Evolutionary conservation across 805 yeast genomes (phyloP).

Genomic region (Spathaspora boniae): DNA sequence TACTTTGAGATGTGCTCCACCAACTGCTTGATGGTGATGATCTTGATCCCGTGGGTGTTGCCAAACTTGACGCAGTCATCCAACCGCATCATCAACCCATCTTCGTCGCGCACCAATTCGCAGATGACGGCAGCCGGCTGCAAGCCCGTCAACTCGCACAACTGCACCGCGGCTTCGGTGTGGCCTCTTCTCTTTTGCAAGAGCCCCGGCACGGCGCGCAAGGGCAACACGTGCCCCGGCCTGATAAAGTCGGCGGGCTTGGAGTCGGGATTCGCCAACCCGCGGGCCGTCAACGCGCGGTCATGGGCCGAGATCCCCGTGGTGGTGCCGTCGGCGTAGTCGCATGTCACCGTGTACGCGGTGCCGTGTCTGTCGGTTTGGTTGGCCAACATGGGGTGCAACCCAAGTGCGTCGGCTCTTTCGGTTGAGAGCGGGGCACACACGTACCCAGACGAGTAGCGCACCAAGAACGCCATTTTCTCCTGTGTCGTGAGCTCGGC

Average conservation of each 20-base stretch:
- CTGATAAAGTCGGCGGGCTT: conserved; percentile 67
- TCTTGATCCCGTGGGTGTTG: conserved; percentile 55
- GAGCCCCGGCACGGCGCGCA: conserved; percentile 86
- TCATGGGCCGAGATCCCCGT: conserved; percentile 97
- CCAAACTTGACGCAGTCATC: conserved; percentile 79
- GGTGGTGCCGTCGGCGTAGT: conserved; percentile 82
- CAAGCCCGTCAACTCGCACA: conserved; percentile 71
- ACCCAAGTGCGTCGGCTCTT: conserved; percentile 74
- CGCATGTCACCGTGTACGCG: conserved; percentile 93
- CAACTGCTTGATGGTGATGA: conserved; percentile 76
- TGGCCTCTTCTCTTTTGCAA: conserved; percentile 85
- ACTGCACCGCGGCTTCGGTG: conserved; percentile 94
- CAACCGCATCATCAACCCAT: conserved; percentile 93
- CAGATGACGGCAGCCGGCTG: conserved; percentile 90
- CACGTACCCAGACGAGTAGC: conserved; percentile 84
- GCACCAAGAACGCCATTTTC: conserved; percentile 91
- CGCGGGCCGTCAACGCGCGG: conserved; percentile 76
- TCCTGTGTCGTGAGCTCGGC: conserved; percentile 76
- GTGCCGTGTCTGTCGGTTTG: conserved; percentile 87
- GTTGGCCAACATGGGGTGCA: conserved; percentile 71
- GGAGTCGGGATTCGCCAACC: conserved; percentile 59
- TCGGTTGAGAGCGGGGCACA: conserved; percentile 83
- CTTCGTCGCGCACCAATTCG: conserved; percentile 88
- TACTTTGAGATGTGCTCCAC: conserved; percentile 37
- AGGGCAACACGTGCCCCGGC: conserved; percentile 94